Conservation (phyloP, 495 filamentous ascomycete genomes). For the Penicillium turbatum region DNA sequence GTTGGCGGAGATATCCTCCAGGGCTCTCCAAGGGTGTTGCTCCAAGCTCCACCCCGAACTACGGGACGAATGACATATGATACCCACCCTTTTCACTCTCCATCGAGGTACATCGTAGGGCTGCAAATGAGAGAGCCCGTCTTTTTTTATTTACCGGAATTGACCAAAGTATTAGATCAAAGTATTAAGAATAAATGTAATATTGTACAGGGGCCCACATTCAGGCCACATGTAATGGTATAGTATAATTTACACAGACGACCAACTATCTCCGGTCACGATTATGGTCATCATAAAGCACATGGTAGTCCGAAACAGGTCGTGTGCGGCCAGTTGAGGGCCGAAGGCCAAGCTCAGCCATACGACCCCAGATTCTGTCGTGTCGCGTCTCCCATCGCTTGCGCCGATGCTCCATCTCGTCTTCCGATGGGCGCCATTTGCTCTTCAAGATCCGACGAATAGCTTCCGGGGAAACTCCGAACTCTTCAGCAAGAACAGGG, state of each 20-base stretch:
- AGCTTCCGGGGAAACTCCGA: slow-evolving; percentile 79
- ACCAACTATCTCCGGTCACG: not conserved
- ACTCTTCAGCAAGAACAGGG: slow-evolving; percentile 66
- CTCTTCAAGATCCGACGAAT: slow-evolving; percentile 81
- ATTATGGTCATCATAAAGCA: slow-evolving; percentile 25
- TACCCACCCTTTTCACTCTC: not conserved
- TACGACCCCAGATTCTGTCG: slow-evolving; percentile 66
- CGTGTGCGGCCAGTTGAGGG: slow-evolving; percentile 27
- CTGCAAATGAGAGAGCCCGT: no score
- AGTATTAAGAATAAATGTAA: no score
- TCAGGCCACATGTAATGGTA: not conserved
- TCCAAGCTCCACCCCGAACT: slow-evolving; percentile 5
- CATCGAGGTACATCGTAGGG: no score
- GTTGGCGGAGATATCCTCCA: slow-evolving; percentile 1
- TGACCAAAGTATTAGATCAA: no score
- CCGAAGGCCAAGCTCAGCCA: slow-evolving; percentile 69
- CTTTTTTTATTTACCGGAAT: no score
- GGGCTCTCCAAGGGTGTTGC: not conserved
- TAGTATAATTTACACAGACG: not conserved
- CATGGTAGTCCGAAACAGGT: slow-evolving; percentile 22
- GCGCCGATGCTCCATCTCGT: slow-evolving; percentile 57
- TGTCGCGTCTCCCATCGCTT: slow-evolving; percentile 76
- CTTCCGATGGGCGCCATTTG: slow-evolving; percentile 69
- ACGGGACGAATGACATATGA: slow-evolving; percentile 5
- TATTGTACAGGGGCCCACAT: not conserved